These are phyloP conservation scores for Rhododendron ferrugineum DNA, from an alignment of 148 eudicot species.

Conservation along the genomic window DNA sequence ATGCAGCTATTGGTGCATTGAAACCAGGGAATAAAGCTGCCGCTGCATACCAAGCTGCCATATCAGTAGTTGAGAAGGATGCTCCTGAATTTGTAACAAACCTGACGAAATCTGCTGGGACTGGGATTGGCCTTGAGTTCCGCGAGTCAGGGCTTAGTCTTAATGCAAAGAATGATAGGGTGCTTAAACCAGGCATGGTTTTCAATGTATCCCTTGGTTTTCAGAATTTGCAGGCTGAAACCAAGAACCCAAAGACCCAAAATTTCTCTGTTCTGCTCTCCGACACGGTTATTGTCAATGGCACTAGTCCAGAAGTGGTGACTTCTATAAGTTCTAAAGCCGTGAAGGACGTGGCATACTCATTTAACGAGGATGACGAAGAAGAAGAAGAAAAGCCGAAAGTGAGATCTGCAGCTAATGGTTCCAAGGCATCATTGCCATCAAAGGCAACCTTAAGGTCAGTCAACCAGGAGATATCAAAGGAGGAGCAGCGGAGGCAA, in stretches of 20 bases:
- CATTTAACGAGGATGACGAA: constrained; percentile 56
- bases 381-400: constrained; percentile 38
- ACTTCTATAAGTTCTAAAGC: constrained; percentile 47
- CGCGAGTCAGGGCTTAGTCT: constrained; percentile 51
- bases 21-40: constrained; percentile 38
- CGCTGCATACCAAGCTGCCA: constrained; percentile 43
- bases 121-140: constrained; percentile 60
- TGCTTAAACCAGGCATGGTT: constrained; percentile 47
- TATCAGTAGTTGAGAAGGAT: constrained; percentile 38
- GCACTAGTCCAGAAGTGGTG: constrained; percentile 6
- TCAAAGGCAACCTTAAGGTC: constrained; percentile 39
- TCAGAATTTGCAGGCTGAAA: constrained; percentile 42
- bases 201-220: constrained; percentile 54
- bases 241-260: constrained; percentile 38
- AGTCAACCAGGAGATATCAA: constrained; percentile 49
- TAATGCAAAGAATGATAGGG: constrained; percentile 45
- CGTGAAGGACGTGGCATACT: constrained; percentile 59
- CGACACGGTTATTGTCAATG: constrained; percentile 31
- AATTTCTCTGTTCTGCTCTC: constrained; percentile 45
- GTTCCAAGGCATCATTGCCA: constrained; percentile 2
- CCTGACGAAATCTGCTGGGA: constrained; percentile 54
- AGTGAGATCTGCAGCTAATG: constrained; percentile 22
- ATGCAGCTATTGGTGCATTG: constrained; percentile 49
- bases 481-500: constrained; percentile 52
- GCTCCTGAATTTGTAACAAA: constrained; percentile 43